Percentiles rank a stretch among this genome's conserved stretches.
Evolutionary conservation across 2,329 filamentous ascomycete species (phyloP).

Genomic region (Sphaceloma murrayae): DNA sequence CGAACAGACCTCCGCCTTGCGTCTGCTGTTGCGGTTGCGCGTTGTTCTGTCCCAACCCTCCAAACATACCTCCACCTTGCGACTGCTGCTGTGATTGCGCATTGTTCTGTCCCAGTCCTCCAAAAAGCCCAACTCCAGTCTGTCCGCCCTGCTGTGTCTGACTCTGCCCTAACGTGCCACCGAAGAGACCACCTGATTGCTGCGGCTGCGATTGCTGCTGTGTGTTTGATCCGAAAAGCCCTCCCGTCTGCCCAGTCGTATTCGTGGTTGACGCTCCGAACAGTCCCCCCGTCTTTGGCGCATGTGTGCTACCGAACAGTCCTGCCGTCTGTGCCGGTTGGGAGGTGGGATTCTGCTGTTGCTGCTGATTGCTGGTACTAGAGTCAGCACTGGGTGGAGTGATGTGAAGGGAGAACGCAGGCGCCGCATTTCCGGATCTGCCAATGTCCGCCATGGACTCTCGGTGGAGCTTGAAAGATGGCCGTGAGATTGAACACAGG

Average conservation of each 20-base stretch:
- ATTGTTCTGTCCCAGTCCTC: constrained; percentile 3
- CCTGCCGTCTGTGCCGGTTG: constrained; percentile 17
- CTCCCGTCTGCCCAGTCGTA: constrained; percentile 17
- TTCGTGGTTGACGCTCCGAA: constrained; percentile 20
- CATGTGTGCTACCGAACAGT: constrained; percentile 21
- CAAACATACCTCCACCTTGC: constrained; percentile 26
- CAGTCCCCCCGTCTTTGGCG: constrained; percentile 10
- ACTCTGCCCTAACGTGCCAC: constrained; percentile 16
- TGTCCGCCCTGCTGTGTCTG: constrained; percentile 19
- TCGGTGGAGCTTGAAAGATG: background rate
- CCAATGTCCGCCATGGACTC: background rate
- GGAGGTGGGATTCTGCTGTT: constrained; percentile 9
- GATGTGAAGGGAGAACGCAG: background rate
- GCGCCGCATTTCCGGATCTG: background rate
- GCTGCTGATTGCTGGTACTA: background rate
- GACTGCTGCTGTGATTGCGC: constrained; percentile 19
- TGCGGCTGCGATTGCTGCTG: constrained; percentile 22
- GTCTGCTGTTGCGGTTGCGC: constrained; percentile 17
- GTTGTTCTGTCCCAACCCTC: constrained; percentile 13
- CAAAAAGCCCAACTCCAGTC: constrained; percentile 24
- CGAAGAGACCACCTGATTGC: constrained; percentile 23
- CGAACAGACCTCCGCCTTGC: constrained; percentile 27
- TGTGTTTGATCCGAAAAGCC: constrained; percentile 24
- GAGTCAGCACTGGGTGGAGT: background rate
- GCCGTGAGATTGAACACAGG: no score